Evolutionary conservation across 2,329 filamentous ascomycete species (phyloP).

Genomic region (Neonectria faginata): DNA sequence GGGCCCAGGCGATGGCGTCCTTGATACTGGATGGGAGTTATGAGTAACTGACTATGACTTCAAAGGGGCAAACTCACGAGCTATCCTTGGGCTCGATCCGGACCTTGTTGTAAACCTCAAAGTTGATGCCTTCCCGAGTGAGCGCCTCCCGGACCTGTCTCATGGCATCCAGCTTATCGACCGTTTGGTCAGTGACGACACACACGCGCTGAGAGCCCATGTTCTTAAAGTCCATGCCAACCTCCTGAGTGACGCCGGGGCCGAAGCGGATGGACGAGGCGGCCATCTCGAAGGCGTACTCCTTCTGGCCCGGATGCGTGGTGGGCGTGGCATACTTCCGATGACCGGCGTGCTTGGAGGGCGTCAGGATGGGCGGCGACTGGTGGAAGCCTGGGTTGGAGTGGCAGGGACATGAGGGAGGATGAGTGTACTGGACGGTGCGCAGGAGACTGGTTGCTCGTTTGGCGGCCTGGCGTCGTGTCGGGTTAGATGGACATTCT

Average conservation of each 20-base stretch:
- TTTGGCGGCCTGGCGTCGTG: conserved; percentile 62
- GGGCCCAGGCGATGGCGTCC: conserved; percentile 88
- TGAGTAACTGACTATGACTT: conserved; percentile 13
- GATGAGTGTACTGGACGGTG: conserved; percentile 91
- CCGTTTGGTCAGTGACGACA: conserved; percentile 89
- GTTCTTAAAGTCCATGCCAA: conserved; percentile 98
- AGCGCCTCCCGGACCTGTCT: conserved; percentile 87
- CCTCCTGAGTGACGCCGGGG: conserved; percentile 91
- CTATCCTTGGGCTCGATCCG: conserved; percentile 94
- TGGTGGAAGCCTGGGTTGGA: conserved; percentile 87
- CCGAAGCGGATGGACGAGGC: conserved; percentile 95
- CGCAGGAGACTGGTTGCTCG: conserved; percentile 80
- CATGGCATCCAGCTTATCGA: conserved; percentile 88
- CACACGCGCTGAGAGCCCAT: conserved; percentile 88
- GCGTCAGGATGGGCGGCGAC: conserved; percentile 66
- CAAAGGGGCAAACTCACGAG: conserved; percentile 67
- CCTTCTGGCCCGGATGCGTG: conserved; percentile 73
- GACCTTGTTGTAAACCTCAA: conserved; percentile 83
- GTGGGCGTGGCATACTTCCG: conserved; percentile 79
- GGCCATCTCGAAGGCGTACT: conserved; percentile 99
- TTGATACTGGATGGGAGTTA: conserved; percentile 69
- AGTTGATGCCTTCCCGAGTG: conserved; percentile 81
- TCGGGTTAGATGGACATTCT: conserved; percentile 7
- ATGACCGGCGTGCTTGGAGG: conserved; percentile 53
- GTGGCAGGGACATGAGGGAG: conserved; percentile 91